Percentiles rank a stretch among this genome's conserved stretches.
Conservation (phyloP, 129 eudicot genomes). For the Oenanthe sinensis region DNA sequence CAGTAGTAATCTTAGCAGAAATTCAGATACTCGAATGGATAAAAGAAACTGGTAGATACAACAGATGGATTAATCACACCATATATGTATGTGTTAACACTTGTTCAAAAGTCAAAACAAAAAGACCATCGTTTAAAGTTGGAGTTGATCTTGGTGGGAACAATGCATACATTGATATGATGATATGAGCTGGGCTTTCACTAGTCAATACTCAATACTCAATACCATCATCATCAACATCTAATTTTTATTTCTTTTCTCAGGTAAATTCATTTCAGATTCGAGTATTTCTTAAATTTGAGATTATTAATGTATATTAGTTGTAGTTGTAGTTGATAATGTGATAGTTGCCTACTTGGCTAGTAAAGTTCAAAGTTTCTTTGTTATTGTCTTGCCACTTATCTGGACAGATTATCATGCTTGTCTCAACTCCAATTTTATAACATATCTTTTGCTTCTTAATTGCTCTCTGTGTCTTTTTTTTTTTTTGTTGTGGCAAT, state of each 20-base stretch:
- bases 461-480: conserved; percentile 17
- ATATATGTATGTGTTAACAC: no score
- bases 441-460: conserved; percentile 22
- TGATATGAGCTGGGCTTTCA: neutral
- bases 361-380: neutral
- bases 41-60: no score
- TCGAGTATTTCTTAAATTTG: neutral
- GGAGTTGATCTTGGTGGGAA: neutral
- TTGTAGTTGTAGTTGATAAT: neutral
- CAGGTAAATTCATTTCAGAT: neutral
- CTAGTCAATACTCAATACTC: no score
- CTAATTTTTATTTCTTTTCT: neutral
- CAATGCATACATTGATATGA: no score
- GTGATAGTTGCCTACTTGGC: neutral
- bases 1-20: no score
- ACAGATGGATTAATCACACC: no score
- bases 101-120: no score
- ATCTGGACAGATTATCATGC: neutral
- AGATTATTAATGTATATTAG: neutral
- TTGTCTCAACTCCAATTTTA: neutral
- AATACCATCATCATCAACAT: neutral
- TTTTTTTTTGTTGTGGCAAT: neutral
- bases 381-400: neutral
- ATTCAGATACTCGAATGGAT: no score
- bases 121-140: neutral